Evolutionary conservation across 805 yeast species (phyloP), one percentile per base, ranked within the genome.

Genomic region (Candida succiphila): DNA sequence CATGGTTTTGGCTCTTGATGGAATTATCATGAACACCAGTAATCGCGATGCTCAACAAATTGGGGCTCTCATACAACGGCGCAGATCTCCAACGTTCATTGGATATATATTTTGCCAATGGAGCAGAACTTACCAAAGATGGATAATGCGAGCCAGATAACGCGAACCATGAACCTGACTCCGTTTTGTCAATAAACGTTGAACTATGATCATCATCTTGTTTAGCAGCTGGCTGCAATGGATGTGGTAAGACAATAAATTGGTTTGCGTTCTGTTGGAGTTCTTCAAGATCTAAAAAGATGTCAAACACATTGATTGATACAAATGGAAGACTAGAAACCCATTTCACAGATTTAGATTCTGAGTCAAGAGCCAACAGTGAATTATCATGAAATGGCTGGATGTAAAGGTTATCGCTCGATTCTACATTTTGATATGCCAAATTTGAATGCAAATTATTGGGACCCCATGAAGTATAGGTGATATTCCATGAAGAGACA

Each of bases 381-480:
- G 94, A 73, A 36, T 71, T 75, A 51, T 86, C 94, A 48, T 81
- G 84, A 49, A 85, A 76, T 1, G 96, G 94, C 5, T 89, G 78
- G 40, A 89, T 75, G 43, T 81, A 82, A 3, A 86, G 59, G 24
- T 78, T 76, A 54, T 88, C 97, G 14, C 67, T 52, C 4, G 94
- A 75, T 17, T 65, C 62, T 31, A 60, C 59, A 39, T 72, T 69
- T 42, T 75, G 75, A 25, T 48, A 45, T 3, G 62, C 63, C 27
- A 74, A 53, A 37, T 62, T 67, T 12, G 52, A 61, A 53, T 89
- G 95, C 33, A 87, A 61, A 42, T 84, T 77, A 53, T 89, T 89
- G 29, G 95, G 94, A 8, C 92, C 94, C 96, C 96, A 92, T 25
- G 79, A 69, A 1, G 94, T 68, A 49, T 81, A 87, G 0, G 88